Evolutionary conservation across 495 filamentous ascomycete species (phyloP).

Genomic region (Aspergillus coremiiformis): DNA sequence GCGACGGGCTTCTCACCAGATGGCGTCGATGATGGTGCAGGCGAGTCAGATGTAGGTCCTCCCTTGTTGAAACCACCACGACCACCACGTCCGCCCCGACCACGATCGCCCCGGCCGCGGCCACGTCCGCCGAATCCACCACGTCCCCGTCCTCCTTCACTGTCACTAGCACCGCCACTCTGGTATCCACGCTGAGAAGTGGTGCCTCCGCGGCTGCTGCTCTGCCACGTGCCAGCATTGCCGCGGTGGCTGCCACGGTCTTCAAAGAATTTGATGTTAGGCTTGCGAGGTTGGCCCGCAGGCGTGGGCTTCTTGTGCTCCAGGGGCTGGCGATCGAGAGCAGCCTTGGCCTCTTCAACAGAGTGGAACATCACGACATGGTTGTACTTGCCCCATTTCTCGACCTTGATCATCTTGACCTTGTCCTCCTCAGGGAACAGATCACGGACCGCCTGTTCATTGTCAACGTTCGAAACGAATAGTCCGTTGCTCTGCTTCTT

Average conservation of each 20-base stretch:
- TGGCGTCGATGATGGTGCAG: slow-evolving; percentile 44
- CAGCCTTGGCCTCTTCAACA: slow-evolving; percentile 67
- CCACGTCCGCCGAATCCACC: slow-evolving; percentile 23
- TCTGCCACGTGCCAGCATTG: slow-evolving; percentile 68
- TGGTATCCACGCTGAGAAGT: slow-evolving; percentile 60
- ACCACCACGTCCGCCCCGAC: slow-evolving; percentile 18
- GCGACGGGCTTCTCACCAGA: slow-evolving; percentile 43
- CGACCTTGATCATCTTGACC: slow-evolving; percentile 67
- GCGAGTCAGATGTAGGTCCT: slow-evolving; percentile 35
- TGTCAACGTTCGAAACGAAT: slow-evolving; percentile 73
- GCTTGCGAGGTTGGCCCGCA: slow-evolving; percentile 59
- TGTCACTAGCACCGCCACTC: slow-evolving; percentile 74
- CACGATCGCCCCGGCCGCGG: slow-evolving; percentile 44
- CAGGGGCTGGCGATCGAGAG: slow-evolving; percentile 61
- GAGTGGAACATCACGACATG: slow-evolving; percentile 75
- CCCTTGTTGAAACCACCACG: slow-evolving; percentile 53
- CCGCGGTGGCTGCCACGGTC: slow-evolving; percentile 49
- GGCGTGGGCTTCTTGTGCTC: slow-evolving; percentile 62
- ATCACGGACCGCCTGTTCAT: slow-evolving; percentile 67
- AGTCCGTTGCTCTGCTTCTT: slow-evolving; percentile 64
- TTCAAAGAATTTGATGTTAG: slow-evolving; percentile 73
- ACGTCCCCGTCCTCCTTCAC: slow-evolving; percentile 55
- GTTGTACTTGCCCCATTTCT: slow-evolving; percentile 66
- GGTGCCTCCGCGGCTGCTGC: slow-evolving; percentile 52
- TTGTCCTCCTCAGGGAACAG: slow-evolving; percentile 77